Evolutionary conservation across 768 basidiomycete species (phyloP), one percentile per base, ranked within the genome.

Genomic region (Exsudoporus frostii): DNA sequence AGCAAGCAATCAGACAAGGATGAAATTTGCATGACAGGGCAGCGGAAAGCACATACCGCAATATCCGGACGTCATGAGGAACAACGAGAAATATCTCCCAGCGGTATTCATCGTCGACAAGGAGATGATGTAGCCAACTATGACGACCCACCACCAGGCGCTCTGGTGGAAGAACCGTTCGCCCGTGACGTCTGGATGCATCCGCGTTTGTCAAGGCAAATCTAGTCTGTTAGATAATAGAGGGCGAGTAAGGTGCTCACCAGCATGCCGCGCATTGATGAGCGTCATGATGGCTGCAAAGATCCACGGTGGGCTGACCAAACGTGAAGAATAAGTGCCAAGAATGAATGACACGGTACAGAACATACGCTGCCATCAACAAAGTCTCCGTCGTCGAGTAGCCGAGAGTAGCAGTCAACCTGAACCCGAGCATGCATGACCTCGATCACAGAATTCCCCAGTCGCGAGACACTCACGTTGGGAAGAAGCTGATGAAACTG

Each of bases 131-230:
- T 79, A 86, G 1, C 81, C 85, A 4, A 83, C 37, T 2, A 86
- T 81, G 42, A 77, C 76, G 3, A 71, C 79, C 82, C 83, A 84
- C 82, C 81, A 84, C 70, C 76, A 78, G 2, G 64, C 71, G 3
- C 71, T 66, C 45, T 79, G 72, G 63, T 86, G 85, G 74, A 83
- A 82, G 69, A 80, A 86, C 7, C 83, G 76, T 66, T 86, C 85
- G 0, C 84, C 84, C 4, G 81, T 81, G 51, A 69, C 71, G 56
- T 85, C 84, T 79, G 33, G 19, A 25, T 42, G 2, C 24, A 48
- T 11, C 22, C 7, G 11, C 10, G 2, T 19, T 33, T 0, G 15
- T 42, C 43, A 34, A 34, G 24, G 25, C 17, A 17, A 37, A 37
- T 8, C 11, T 5, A 3, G 3, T 19, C 15, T 30, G 14, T 8